Percentiles rank a stretch among this genome's conserved stretches.
These are phyloP conservation scores for Pezicula rhizophila DNA, from an alignment of 2,329 filamentous ascomycete genomes.

Conservation along the genomic window DNA sequence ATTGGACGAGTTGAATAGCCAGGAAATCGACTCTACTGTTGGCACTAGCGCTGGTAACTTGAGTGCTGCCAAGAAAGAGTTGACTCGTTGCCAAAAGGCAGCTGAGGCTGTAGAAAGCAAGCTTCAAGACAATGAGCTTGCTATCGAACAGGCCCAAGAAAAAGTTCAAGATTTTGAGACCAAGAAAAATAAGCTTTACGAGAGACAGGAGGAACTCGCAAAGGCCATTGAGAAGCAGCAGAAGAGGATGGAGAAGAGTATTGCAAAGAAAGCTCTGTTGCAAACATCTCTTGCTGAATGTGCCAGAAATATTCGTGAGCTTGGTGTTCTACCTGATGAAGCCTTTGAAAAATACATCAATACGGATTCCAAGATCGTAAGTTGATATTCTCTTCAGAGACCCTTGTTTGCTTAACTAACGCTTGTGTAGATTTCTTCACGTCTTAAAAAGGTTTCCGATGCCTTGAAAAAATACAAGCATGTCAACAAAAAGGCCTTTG, in stretches of 20 bases:
- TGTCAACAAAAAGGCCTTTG: slow-evolving; percentile 99
- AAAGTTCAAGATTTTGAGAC: slow-evolving; percentile 32
- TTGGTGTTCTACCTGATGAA: slow-evolving; percentile 89
- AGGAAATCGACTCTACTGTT: slow-evolving; percentile 62
- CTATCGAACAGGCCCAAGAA: slow-evolving; percentile 52
- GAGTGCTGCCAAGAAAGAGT: slow-evolving; percentile 72
- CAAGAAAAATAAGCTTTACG: slow-evolving; percentile 57
- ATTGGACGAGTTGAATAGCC: slow-evolving; percentile 76
- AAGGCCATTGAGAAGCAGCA: slow-evolving; percentile 77
- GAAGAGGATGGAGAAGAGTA: slow-evolving; percentile 84
- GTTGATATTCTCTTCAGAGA: slow-evolving; percentile 20
- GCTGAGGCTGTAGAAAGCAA: slow-evolving; percentile 62
- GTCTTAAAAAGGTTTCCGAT: slow-evolving; percentile 86
- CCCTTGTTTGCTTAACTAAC: slow-evolving; percentile 2
- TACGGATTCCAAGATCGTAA: slow-evolving; percentile 70
- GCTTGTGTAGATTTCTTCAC: slow-evolving; percentile 27
- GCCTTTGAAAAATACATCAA: slow-evolving; percentile 87
- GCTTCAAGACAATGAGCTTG: slow-evolving; percentile 67
- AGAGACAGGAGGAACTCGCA: slow-evolving; percentile 69
- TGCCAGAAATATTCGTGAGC: slow-evolving; percentile 81
- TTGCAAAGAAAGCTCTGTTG: slow-evolving; percentile 79
- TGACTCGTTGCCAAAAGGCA: slow-evolving; percentile 68
- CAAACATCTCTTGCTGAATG: slow-evolving; percentile 74
- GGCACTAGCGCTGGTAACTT: slow-evolving; percentile 60
- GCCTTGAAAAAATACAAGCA: slow-evolving; percentile 93